Base-by-base conservation (phyloP, 768 basidiomycete species). In the Lactarius trivialis region DNA sequence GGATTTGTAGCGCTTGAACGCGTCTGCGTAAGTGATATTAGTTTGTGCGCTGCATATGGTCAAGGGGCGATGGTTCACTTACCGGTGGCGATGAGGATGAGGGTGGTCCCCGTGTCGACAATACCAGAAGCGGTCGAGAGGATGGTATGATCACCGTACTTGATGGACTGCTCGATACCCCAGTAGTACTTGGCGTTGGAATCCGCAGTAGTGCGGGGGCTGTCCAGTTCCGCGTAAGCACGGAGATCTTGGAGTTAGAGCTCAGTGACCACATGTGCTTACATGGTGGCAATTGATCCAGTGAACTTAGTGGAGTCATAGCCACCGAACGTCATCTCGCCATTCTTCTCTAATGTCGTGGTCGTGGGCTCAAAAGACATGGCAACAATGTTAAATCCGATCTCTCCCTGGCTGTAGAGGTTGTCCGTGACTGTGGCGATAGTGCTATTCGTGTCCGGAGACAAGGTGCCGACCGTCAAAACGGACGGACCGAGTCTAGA, bases 401-500 rank as follows among this genome's bases (percentile, higher is more conserved):
- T 76, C 19, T 50, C n/a, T 2, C 73, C 72, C 57, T 74, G 70
- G 11, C 55, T 55, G 65, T 68, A 69, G 43, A 76, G 70, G 68
- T 76, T 77, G 68, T 74, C 71, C 33, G 80, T 82, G 34, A 88
- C 82, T 4, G 85, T 84, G 11, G 82, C 81, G 61, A 85, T 76
- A 24, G 63, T 65, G 34, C 54, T 55, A 17, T 17, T 0, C 4
- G 63, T 3, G 68, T 64, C 3, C 26, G 61, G 63, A 34, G 39
- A 33, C 69, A 79, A 69, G 2, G 76, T 76, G 24, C 72, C 77
- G 72, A 72, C 14, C 1, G 86, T 87, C 53, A 88, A 75, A 56
- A 72, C 77, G 12, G 74, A 72, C 24, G 87, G 87, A 21, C 86
- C 87, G 61, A 88, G 79, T 17, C 85, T 88, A 60, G 45, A 30